A percentile compares a stretch with the other conserved stretches of the same genome.
Conservation (phyloP, 1,139 yeast species). For the Taphrina confusa region DNA sequence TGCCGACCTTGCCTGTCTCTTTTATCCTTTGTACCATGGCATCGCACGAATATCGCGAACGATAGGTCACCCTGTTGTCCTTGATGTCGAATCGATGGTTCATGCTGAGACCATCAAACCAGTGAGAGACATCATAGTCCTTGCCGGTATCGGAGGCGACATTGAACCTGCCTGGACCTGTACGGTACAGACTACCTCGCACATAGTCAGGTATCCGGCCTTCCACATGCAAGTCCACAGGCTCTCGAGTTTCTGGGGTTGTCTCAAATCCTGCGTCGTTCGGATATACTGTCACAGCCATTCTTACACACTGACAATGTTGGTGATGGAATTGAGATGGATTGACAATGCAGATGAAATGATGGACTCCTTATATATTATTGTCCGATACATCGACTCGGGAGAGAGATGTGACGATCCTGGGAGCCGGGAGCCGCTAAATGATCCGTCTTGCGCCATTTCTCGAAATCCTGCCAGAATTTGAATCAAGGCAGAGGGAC, state of each 20-base stretch:
- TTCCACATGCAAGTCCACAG: not conserved
- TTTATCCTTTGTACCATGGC: not conserved
- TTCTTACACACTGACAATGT: too few relatives aligned
- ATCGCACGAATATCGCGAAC: not conserved
- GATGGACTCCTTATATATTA: too few relatives aligned
- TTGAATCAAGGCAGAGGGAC: too few relatives aligned
- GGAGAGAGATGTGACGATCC: too few relatives aligned
- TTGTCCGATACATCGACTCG: too few relatives aligned
- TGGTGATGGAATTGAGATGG: too few relatives aligned
- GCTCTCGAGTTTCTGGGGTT: not conserved
- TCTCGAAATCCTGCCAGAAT: too few relatives aligned
- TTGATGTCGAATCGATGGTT: not conserved
- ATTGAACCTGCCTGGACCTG: not conserved
- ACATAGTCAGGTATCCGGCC: not conserved
- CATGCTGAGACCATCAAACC: not conserved
- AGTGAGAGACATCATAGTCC: not conserved
- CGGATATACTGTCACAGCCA: too few relatives aligned
- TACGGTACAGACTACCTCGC: not conserved
- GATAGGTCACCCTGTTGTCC: not conserved
- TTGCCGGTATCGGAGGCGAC: not conserved
- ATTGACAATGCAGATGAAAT: too few relatives aligned
- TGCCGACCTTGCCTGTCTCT: not conserved
- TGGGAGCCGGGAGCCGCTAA: too few relatives aligned
- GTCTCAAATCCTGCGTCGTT: not conserved
- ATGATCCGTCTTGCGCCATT: too few relatives aligned